These are phyloP conservation scores for Penicillium subrubescens DNA, from an alignment of 495 filamentous ascomycete species.

Conservation along the genomic window DNA sequence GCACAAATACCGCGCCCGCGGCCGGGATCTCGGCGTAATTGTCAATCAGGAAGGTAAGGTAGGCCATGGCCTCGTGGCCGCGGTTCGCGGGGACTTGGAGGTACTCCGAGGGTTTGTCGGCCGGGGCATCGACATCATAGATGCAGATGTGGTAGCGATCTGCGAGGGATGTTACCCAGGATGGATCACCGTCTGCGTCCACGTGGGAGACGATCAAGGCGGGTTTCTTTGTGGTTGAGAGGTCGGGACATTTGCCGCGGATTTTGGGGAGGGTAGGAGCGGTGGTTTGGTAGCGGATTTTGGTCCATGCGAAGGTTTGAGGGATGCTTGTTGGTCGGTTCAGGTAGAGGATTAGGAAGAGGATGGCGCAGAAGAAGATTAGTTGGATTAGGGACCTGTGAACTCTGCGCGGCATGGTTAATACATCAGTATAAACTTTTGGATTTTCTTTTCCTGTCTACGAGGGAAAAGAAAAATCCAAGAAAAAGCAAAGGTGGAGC, in stretches of 20 bases:
- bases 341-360: conserved; percentile 36
- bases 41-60: conserved; percentile 68
- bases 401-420: conserved; percentile 26
- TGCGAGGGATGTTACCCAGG: conserved; percentile 38
- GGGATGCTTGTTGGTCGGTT: conserved; percentile 31
- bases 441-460: background rate
- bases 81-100: conserved; percentile 65
- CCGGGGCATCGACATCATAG: conserved; percentile 59
- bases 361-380: conserved; percentile 30
- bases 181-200: conserved; percentile 35
- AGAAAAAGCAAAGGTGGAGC: background rate
- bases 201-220: conserved; percentile 43
- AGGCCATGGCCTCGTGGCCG: conserved; percentile 69
- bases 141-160: conserved; percentile 44
- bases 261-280: conserved; percentile 27
- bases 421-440: background rate
- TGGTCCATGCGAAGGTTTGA: conserved; percentile 36
- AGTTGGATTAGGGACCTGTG: conserved; percentile 33
- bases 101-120: conserved; percentile 31
- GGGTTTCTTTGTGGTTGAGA: conserved; percentile 36
- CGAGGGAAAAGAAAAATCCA: background rate
- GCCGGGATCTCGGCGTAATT: conserved; percentile 62
- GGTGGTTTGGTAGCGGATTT: conserved; percentile 38
- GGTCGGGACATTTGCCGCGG: conserved; percentile 38
- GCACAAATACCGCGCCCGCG: conserved; percentile 45